Evolutionary conservation across 1,139 yeast species (phyloP).

Genomic region (Scheffersomyces segobiensis): DNA sequence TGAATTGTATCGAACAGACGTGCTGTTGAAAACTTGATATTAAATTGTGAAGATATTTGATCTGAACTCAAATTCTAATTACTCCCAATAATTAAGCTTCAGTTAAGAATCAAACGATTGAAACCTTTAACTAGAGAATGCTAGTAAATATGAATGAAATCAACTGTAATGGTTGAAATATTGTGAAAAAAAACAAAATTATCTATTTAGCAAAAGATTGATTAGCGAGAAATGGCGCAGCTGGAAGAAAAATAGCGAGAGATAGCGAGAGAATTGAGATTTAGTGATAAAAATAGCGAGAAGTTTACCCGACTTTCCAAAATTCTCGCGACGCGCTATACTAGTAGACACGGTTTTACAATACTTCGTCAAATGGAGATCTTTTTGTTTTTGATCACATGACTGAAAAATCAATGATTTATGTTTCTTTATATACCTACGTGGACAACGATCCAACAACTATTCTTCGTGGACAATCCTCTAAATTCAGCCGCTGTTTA

Average conservation of each 20-base stretch:
- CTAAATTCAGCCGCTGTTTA: neutral
- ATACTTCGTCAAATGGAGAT: neutral
- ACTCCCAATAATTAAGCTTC: neutral
- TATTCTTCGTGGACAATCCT: neutral
- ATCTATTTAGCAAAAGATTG: neutral
- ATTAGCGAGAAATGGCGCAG: neutral
- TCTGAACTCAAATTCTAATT: neutral
- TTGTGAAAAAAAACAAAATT: neutral
- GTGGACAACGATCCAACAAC: neutral
- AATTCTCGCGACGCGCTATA: neutral
- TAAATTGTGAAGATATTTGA: neutral
- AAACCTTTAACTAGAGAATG: neutral
- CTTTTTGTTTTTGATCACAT: neutral
- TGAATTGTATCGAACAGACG: neutral
- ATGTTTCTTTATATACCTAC: neutral
- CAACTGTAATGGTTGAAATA: neutral
- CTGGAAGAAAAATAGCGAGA: neutral
- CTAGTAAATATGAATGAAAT: neutral
- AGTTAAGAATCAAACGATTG: neutral
- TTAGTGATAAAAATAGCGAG: neutral
- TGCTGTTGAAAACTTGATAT: neutral
- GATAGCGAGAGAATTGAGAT: neutral
- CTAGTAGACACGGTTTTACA: neutral
- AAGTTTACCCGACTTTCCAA: neutral
- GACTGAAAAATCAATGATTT: neutral